Conservation (phyloP, 2,329 filamentous ascomycete genomes). For the Trichoderma guizhouense region DNA sequence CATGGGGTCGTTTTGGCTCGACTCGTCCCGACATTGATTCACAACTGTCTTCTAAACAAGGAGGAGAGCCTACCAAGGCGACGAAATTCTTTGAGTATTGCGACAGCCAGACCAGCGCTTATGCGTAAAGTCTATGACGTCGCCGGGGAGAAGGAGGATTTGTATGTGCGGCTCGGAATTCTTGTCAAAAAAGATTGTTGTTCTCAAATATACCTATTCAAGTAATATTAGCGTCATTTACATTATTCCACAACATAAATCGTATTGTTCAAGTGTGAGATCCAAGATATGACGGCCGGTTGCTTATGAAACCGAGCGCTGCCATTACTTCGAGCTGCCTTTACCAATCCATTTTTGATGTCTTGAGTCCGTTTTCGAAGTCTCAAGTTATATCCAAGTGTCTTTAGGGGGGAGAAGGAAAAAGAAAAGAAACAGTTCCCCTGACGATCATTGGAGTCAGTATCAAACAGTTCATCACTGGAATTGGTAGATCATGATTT, state of each 20-base stretch:
- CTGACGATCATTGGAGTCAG: conserved; percentile 1
- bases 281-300: no score
- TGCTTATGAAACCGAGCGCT: not conserved
- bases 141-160: not conserved
- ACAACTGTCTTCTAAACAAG: not conserved
- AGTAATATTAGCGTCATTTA: not conserved
- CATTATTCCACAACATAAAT: not conserved
- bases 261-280: not conserved
- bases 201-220: not conserved
- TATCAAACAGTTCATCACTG: not conserved
- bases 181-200: not conserved
- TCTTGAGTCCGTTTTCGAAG: not conserved
- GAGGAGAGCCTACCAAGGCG: not conserved
- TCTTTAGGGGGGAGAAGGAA: not conserved
- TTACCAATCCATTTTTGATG: no score
- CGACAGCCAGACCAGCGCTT: conserved; percentile 1
- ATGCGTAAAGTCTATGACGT: not conserved
- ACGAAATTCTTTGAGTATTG: conserved; percentile 15
- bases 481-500: conserved; percentile 5
- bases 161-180: not conserved
- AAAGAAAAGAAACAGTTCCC: not conserved
- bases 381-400: not conserved
- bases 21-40: conserved; percentile 10
- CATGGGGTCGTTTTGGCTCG: conserved; percentile 13
- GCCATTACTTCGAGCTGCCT: not conserved